phyloP scores from a whole-genome alignment of 441 rosid genomes.

The Iberis amara region DNA sequence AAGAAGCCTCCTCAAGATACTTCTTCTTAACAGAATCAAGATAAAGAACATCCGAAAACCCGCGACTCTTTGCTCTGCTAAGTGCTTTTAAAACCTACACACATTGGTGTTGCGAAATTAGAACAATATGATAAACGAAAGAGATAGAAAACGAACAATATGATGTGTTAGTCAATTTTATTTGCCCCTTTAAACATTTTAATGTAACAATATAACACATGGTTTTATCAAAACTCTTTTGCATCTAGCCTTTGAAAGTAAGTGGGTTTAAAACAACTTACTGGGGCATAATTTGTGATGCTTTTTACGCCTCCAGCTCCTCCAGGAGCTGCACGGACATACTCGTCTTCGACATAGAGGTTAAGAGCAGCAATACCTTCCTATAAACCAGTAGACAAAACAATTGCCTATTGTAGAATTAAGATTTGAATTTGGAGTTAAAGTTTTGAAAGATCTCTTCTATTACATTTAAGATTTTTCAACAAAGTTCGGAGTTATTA shows the following conservation, averaged over 20 bases:
- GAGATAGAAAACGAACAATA: too few relatives aligned
- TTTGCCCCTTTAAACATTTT: too few relatives aligned
- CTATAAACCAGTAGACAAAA: slow-evolving; percentile 28
- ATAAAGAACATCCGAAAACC: slow-evolving; percentile 80
- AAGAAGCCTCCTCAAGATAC: slow-evolving; percentile 77
- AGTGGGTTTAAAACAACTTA: slow-evolving; percentile 27
- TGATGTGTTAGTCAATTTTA: too few relatives aligned
- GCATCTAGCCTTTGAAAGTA: slow-evolving; percentile 7
- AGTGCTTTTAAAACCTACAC: slow-evolving; percentile 61
- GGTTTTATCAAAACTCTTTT: slow-evolving; percentile 9
- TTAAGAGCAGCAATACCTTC: slow-evolving; percentile 51
- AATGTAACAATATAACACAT: too few relatives aligned
- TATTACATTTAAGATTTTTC: too few relatives aligned
- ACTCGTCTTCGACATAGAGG: slow-evolving; percentile 60
- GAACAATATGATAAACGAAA: too few relatives aligned
- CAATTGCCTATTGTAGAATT: background rate
- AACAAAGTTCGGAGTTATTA: too few relatives aligned
- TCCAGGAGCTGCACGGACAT: slow-evolving; percentile 66
- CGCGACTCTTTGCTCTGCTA: slow-evolving; percentile 57
- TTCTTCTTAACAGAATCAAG: slow-evolving; percentile 61
- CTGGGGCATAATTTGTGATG: slow-evolving; percentile 74
- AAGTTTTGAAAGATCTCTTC: too few relatives aligned
- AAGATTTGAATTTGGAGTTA: too few relatives aligned
- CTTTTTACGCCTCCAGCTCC: slow-evolving; percentile 86
- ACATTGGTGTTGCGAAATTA: too few relatives aligned